These are phyloP conservation scores for Gastroboletus turbinatus DNA, from an alignment of 1,284 basidiomycete genomes.

Conservation along the genomic window DNA sequence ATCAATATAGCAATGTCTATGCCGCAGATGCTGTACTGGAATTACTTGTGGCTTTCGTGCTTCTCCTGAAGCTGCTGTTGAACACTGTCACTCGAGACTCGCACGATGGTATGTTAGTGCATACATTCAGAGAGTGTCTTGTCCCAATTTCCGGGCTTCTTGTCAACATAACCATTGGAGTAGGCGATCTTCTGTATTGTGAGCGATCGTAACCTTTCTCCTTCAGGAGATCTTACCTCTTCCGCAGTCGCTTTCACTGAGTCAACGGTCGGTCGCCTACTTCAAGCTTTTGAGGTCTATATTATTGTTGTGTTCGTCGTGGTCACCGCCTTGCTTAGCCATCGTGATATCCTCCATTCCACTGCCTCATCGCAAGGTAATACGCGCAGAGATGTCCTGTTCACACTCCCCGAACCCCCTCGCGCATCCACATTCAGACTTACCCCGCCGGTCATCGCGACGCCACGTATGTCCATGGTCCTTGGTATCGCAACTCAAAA, in stretches of 20 bases:
- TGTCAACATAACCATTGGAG: conserved; percentile 51
- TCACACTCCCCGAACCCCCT: conserved; percentile 26
- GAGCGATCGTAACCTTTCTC: conserved; percentile 32
- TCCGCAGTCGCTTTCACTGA: conserved; percentile 65
- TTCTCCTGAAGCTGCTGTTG: conserved; percentile 61
- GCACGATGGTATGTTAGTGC: conserved; percentile 14
- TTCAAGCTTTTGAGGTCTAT: conserved; percentile 67
- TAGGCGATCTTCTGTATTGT: conserved; percentile 62
- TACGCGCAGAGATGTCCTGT: neutral
- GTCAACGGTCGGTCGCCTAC: conserved; percentile 64
- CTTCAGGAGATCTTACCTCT: conserved; percentile 12
- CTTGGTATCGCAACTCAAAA: conserved; percentile 5
- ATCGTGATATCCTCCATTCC: conserved; percentile 7
- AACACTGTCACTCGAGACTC: conserved; percentile 51
- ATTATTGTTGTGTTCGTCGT: conserved; percentile 58
- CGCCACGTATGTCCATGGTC: conserved; percentile 24
- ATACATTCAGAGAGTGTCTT: conserved; percentile 49
- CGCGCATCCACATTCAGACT: conserved; percentile 34
- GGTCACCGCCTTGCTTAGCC: conserved; percentile 47
- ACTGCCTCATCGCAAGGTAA: neutral
- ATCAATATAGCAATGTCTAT: conserved; percentile 52
- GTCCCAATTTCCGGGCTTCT: conserved; percentile 52
- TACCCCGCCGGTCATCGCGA: conserved; percentile 30
- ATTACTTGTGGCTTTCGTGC: conserved; percentile 54
- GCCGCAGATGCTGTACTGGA: conserved; percentile 56